Conservation (phyloP, 306 rosid genomes). For the Gynostemma pentaphyllum region DNA sequence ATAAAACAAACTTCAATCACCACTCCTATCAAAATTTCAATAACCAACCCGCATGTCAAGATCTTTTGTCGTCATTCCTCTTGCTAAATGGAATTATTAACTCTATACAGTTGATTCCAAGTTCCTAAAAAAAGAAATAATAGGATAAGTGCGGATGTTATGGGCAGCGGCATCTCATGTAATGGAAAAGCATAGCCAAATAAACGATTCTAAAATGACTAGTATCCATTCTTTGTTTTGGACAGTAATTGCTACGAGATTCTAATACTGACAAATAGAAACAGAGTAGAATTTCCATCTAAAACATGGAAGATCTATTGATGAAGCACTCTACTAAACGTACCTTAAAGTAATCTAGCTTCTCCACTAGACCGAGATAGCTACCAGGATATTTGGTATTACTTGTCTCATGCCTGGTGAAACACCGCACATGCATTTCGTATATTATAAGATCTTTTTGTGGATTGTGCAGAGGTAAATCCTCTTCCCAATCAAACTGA, state of each 20-base stretch:
- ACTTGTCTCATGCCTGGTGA: slow-evolving; percentile 86
- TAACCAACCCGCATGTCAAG: too few relatives aligned
- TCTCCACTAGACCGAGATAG: slow-evolving; percentile 86
- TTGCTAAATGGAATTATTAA: too few relatives aligned
- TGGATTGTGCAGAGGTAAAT: slow-evolving; percentile 64
- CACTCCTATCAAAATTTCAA: too few relatives aligned
- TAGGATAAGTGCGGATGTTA: background rate
- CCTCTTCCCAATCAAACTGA: slow-evolving; percentile 99
- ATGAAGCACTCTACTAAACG: slow-evolving; percentile 5
- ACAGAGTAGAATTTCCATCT: background rate
- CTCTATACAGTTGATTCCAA: slow-evolving; percentile 89
- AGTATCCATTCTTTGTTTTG: background rate
- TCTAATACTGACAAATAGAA: background rate
- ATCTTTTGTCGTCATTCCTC: too few relatives aligned
- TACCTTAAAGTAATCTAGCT: slow-evolving; percentile 89
- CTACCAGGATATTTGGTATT: slow-evolving; percentile 65
- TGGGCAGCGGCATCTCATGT: background rate
- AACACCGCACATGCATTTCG: slow-evolving; percentile 95
- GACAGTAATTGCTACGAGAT: background rate
- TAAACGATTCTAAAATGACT: background rate
- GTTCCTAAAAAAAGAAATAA: slow-evolving; percentile 51
- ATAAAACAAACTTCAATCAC: too few relatives aligned
- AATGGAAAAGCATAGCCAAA: background rate
- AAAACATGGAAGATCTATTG: background rate
- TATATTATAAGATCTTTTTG: slow-evolving; percentile 79